Base-by-base conservation (phyloP, 352 stramenopile species). In the Halophytophthora polymorphica region DNA sequence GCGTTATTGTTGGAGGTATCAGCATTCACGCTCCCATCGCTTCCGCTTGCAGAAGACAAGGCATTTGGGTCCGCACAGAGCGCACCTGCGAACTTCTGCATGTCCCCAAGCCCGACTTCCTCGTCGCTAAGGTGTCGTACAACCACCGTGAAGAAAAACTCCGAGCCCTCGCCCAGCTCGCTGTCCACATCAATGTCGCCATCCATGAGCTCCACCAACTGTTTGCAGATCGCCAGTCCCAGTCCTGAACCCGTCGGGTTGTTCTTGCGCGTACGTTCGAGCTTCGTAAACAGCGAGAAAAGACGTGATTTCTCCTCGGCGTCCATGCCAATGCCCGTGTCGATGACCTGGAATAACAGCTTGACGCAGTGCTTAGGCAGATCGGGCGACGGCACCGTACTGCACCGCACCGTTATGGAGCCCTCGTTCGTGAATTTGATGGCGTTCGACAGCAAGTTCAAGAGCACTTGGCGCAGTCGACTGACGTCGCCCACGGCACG, bases 361-460 rank as follows among this genome's bases (percentile, higher is more conserved):
- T 89, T 86, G 2, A 84, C 65, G 25, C 69, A 75, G 48, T 76
- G 59, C 42, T 77, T 79, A 0, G 76, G 61, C 17, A 83, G 58
- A 37, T 82, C 70, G 13, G 71, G 73, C 2, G 70, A 71, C 18
- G 69, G 74, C 15, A 88, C 74, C n/a, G 66, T 64, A 49, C 62
- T 83, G 47, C 75, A 86, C 17, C 69, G 74, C 8, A 90, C 69
- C 17, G 73, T 85, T 31, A 90, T 86, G n/a, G 71, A 73, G 25
- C 81, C 79, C 22, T 82, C 51, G 34, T 83, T 77, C 18, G 81
- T 89, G 40, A 91, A 91, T 59, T 91, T 91, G 45, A 91, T 88
- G 13, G 77, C 72, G 34, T 91, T 91, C 12, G 73, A 87, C 6
- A 91, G 43, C 34, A 91, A 64, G 48, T 91, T 91, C 14, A 86